Base-by-base conservation (phyloP, 2,329 filamentous ascomycete genomes). In the Achaetomium macrosporum region DNA sequence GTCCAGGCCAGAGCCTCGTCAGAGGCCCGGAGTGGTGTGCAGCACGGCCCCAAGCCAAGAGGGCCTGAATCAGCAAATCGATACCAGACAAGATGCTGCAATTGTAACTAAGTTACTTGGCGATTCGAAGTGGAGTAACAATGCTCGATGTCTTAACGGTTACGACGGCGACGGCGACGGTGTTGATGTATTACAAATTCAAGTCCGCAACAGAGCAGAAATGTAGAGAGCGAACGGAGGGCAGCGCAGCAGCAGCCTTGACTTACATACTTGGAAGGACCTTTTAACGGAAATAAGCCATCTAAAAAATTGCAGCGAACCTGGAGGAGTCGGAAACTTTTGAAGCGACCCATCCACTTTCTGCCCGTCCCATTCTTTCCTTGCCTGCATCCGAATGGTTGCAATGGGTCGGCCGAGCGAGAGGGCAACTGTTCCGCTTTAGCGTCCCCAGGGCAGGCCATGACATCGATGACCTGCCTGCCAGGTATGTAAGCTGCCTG, bases 301-400 rank as follows among this genome's bases (percentile, higher is more conserved):
- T 13, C 19, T 17, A 8, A 37, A 35, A 35, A 33, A 42, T n/a
- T 47, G 29, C 46, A 13, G 9, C 16, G 25, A 41, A 7, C 20
- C 37, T 48, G 47, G 47, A 50, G 17, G 31, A 19, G 31, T 29
- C 47, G 47, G 47, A 31, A 35, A 50, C 40, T 44, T 44, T 50
- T n/a, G 2, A 29, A 25, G 25, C 7, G 25, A 25, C 25, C 33
- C 42, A 33, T n/a, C 29, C 19, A 29, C 42, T 29, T 35, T 13
- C 31, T 10, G 16, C 36, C 42, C 35, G 33, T 16, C 31, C 39
- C 50, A 30, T 42, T 35, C 42, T 20, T 35, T 42, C 29, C 10
- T 12, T 29, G 29, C 12, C 33, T 17, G 47, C 20, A 39, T 29
- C 16, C 9, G 17, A 15, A 12, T 20, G 16, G 39, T 20, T 41